Evolutionary conservation across 768 basidiomycete species (phyloP).

Genomic region (Agrocybe pediades): DNA sequence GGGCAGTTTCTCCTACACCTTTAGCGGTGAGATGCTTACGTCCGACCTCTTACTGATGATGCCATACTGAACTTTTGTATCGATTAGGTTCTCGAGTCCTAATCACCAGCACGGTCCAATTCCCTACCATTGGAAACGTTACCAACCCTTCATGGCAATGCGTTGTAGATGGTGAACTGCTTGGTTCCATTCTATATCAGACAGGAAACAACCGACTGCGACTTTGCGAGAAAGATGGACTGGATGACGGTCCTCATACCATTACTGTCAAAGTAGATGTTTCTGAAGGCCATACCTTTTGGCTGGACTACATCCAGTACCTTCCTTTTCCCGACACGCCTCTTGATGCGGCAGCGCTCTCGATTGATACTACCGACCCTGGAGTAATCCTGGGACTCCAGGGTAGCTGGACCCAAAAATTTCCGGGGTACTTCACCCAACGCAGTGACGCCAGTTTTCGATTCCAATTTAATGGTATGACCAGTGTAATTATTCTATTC

Average conservation of each 20-base stretch:
- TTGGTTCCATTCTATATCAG: constrained; percentile 2
- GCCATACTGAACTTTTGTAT: too few relatives aligned
- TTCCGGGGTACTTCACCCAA: constrained; percentile 4
- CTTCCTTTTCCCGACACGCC: constrained; percentile 17
- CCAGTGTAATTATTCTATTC: too few relatives aligned
- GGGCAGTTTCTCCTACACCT: constrained; percentile 25
- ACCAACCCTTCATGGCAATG: constrained; percentile 17
- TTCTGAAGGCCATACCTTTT: constrained; percentile 22
- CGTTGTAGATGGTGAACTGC: constrained; percentile 12
- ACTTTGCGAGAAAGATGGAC: constrained; percentile 4
- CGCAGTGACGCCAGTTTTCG: constrained; percentile 20
- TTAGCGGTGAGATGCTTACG: constrained; percentile 25
- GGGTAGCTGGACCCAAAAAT: constrained; percentile 19
- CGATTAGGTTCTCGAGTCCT: neutral
- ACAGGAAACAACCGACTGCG: constrained; percentile 2
- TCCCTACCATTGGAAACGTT: neutral
- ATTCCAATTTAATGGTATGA: constrained; percentile 28
- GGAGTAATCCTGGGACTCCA: constrained; percentile 20
- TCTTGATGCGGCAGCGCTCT: constrained; percentile 14
- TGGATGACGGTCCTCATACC: constrained; percentile 20
- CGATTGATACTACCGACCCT: constrained; percentile 17
- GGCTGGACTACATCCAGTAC: constrained; percentile 30
- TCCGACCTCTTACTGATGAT: too few relatives aligned
- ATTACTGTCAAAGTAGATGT: constrained; percentile 23
- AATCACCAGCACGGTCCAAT: neutral